Evolutionary conservation across 83 land plant genomes (phyloP).

Genomic region (Picea abies): DNA sequence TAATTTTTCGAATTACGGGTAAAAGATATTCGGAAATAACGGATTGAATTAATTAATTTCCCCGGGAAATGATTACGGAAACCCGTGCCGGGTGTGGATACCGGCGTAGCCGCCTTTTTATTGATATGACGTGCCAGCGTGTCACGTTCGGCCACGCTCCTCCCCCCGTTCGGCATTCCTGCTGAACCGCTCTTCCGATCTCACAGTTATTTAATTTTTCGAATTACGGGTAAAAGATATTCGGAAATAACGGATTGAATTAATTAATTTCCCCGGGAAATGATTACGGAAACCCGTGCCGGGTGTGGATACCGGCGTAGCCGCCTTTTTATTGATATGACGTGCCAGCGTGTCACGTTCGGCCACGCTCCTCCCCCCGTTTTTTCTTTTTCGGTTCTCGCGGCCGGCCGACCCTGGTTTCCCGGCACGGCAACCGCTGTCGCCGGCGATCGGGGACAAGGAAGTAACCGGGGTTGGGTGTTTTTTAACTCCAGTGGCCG

Average conservation of each 20-base stretch:
- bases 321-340: conserved; percentile 3
- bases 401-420: neutral
- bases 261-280: neutral
- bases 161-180: too few species aligned
- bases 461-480: neutral
- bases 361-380: too few species aligned
- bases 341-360: conserved; percentile 12
- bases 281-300: conserved; percentile 1
- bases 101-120: conserved; percentile 16
- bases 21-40: neutral
- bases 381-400: too few species aligned
- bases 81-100: neutral
- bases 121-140: conserved; percentile 4
- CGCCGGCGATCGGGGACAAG: neutral
- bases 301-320: conserved; percentile 8
- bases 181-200: too few species aligned
- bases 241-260: neutral
- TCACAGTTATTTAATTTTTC: conserved; percentile 2
- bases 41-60: too few species aligned
- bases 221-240: conserved; percentile 1
- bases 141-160: neutral
- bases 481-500: neutral
- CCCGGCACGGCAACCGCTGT: conserved; percentile 15
- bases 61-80: conserved; percentile 8
- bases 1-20: neutral